Conservation (phyloP, 2,329 filamentous ascomycete species). For the Dactylonectria estremocensis region DNA sequence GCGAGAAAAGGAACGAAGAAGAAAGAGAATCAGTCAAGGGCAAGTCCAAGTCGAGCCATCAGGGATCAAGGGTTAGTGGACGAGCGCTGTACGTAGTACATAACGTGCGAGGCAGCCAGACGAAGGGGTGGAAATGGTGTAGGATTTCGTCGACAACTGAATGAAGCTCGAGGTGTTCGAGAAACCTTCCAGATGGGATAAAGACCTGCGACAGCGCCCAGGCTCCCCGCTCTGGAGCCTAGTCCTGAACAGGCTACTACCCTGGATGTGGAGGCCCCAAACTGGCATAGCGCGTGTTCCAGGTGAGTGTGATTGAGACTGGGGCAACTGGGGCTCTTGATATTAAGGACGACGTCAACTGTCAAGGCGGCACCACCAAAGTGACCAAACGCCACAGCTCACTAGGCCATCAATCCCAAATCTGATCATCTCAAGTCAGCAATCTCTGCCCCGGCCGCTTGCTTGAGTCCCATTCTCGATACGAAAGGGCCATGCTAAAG, state of each 20-base stretch:
- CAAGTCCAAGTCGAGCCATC: not conserved
- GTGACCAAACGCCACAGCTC: not conserved
- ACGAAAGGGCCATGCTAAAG: not conserved
- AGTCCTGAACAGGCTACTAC: not conserved
- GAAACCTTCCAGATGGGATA: slow-evolving; percentile 23
- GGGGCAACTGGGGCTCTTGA: slow-evolving; percentile 21
- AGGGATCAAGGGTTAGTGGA: slow-evolving; percentile 24
- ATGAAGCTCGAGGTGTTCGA: slow-evolving; percentile 37
- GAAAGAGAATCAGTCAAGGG: not conserved
- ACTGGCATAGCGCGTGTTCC: slow-evolving; percentile 13
- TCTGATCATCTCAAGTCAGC: slow-evolving; percentile 4
- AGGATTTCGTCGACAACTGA: slow-evolving; percentile 4
- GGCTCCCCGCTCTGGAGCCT: not conserved
- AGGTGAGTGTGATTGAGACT: slow-evolving; percentile 25
- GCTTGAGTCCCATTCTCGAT: not conserved
- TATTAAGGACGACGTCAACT: slow-evolving; percentile 25
- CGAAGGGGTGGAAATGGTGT: slow-evolving; percentile 21
- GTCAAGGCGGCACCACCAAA: slow-evolving; percentile 1
- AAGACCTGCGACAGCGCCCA: slow-evolving; percentile 15
- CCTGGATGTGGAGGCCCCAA: not conserved
- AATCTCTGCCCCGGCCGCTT: not conserved
- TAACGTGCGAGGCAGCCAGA: not conserved
- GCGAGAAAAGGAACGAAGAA: not conserved
- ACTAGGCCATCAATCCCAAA: not conserved
- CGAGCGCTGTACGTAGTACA: slow-evolving; percentile 20